A percentile compares a stretch with the other conserved stretches of the same genome.
Evolutionary conservation across 176 grass and related monocot genomes (phyloP).

Genomic region (Urochloa ruziziensis): DNA sequence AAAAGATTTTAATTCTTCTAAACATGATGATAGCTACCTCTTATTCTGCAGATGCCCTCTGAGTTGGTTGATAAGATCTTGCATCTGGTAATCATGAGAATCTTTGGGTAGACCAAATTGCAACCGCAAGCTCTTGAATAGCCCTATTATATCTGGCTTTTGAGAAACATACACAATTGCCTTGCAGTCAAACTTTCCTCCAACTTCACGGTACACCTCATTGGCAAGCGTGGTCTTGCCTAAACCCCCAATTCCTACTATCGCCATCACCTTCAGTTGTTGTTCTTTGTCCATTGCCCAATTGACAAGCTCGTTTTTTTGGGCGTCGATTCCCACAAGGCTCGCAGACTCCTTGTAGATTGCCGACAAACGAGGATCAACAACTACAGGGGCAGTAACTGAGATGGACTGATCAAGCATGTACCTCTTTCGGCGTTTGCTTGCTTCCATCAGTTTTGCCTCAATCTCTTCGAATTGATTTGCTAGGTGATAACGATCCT

Average conservation of each 20-base stretch:
- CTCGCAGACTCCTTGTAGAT: neutral
- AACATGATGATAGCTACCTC: neutral
- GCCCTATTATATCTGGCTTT: neutral
- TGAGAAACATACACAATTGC: neutral
- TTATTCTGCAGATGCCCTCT: neutral
- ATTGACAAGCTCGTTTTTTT: neutral
- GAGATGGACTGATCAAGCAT: neutral
- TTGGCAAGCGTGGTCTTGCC: constrained; percentile 11
- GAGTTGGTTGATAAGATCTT: neutral
- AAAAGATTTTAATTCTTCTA: too few species aligned
- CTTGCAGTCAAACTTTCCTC: neutral
- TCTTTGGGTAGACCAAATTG: neutral
- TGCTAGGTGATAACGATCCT: neutral
- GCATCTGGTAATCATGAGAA: neutral
- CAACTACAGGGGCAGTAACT: fast-evolving
- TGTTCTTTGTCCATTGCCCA: neutral
- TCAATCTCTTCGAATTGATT: neutral
- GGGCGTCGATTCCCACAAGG: neutral
- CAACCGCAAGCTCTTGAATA: neutral
- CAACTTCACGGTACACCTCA: neutral
- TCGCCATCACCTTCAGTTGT: neutral
- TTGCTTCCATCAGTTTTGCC: fast-evolving
- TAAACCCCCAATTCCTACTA: constrained; percentile 2
- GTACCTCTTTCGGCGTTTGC: neutral
- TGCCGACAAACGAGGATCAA: neutral